Evolutionary conservation across 257 asterid species (phyloP).

Genomic region (Solanum chiquidenum): DNA sequence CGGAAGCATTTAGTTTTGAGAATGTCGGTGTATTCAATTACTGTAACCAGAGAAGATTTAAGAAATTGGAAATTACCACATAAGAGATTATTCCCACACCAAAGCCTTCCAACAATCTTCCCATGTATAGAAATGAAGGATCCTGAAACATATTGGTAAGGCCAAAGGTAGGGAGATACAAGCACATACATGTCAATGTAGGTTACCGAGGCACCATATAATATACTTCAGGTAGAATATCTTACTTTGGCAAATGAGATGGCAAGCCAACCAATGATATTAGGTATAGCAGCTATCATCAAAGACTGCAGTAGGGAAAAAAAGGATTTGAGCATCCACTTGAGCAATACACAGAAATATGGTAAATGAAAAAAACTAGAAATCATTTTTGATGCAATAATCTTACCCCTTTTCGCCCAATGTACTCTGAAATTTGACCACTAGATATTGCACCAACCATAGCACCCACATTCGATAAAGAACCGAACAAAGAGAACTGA

Average conservation of each 20-base stretch:
- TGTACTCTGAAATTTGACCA: constrained; percentile 92
- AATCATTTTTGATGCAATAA: neutral
- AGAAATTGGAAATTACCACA: constrained; percentile 25
- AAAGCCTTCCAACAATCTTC: constrained; percentile 91
- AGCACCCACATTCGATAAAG: constrained; percentile 88
- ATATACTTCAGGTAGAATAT: neutral
- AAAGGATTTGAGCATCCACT: neutral
- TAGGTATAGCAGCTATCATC: constrained; percentile 87
- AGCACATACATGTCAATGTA: neutral
- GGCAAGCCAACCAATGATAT: constrained; percentile 87
- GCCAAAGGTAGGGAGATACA: neutral
- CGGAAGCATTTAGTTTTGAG: neutral
- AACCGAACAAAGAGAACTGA: constrained; percentile 89
- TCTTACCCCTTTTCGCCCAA: constrained; percentile 89
- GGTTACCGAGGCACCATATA: neutral
- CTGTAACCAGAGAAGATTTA: neutral
- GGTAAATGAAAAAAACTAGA: neutral
- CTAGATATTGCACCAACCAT: constrained; percentile 98
- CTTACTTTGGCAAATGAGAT: constrained; percentile 79
- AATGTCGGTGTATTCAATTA: neutral
- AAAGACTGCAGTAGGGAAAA: constrained; percentile 41
- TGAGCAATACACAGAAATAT: neutral
- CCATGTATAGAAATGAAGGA: constrained; percentile 81
- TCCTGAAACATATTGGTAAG: constrained; percentile 27
- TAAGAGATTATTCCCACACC: constrained; percentile 97